phyloP scores from a whole-genome alignment of 1,284 basidiomycete species.

The Cryptococcus sp. region DNA sequence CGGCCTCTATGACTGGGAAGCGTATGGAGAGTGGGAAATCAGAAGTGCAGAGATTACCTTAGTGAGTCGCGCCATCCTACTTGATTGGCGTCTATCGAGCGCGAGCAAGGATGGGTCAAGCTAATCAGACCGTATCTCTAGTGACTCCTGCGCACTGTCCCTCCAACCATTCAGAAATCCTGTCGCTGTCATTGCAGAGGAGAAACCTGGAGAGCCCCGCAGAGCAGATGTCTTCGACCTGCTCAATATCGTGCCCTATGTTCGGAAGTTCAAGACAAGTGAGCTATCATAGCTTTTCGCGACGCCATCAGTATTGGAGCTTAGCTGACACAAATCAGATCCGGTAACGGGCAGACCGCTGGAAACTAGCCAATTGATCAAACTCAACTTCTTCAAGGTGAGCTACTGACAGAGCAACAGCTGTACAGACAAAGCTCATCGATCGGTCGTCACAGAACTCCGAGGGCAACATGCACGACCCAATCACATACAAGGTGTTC shows the following conservation, averaged over 20 bases:
- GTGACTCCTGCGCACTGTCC: constrained; percentile 86
- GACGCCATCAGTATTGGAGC: constrained; percentile 4
- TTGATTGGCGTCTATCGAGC: background rate
- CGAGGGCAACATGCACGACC: constrained; percentile 81
- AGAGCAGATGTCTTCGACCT: constrained; percentile 67
- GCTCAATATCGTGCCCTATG: constrained; percentile 87
- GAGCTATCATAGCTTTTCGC: constrained; percentile 43
- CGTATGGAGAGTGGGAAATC: constrained; percentile 38
- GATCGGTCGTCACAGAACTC: constrained; percentile 45
- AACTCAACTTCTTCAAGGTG: constrained; percentile 75
- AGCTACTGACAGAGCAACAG: background rate
- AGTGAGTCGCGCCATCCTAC: constrained; percentile 36
- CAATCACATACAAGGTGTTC: constrained; percentile 90
- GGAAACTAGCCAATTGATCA: constrained; percentile 75
- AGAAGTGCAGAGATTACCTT: constrained; percentile 50
- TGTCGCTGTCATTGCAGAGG: constrained; percentile 67
- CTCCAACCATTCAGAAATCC: constrained; percentile 89
- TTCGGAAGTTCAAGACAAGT: constrained; percentile 68
- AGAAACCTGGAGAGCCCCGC: constrained; percentile 43
- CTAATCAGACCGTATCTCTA: constrained; percentile 7
- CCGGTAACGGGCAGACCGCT: constrained; percentile 85
- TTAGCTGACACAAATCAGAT: constrained; percentile 63
- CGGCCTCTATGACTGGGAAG: constrained; percentile 50
- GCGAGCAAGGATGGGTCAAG: background rate
- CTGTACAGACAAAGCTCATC: constrained; percentile 56